Base-by-base conservation (phyloP, 2,329 filamentous ascomycete genomes). In the Sarocladiaceae sp. region DNA sequence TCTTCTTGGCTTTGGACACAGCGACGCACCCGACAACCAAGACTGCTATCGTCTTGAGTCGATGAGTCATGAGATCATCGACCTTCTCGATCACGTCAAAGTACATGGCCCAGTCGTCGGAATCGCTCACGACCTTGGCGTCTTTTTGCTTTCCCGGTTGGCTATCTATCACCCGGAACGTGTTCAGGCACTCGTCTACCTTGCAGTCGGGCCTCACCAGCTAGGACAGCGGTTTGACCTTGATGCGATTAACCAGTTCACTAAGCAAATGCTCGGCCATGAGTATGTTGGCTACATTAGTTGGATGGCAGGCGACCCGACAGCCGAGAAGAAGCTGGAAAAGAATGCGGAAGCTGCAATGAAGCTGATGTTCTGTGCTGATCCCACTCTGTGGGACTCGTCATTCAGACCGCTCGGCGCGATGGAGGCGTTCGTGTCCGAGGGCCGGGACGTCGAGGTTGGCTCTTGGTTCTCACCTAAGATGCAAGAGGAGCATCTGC, bases 51-150 rank as follows among this genome's bases (percentile, higher is more conserved):
- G 53, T 1, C 55, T 61, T 2, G 58, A 60, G 31, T 43, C 54
- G 0, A 56, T 65, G 46, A 51, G 60, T 3, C 53, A 58, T 24
- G 63, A 65, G 19, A 37, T 66, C 41, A 35, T 59, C 2, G 58
- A 64, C 11, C 52, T 68, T 1, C 54, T 68, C 0, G 53, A 52
- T 16, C 51, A 58, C 19, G 48, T 61, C 1, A 43, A 45, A 15
- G 53, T 68, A 55, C 0, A 59, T 60, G 6, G 10, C 10, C 32
- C 20, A 39, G 69, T 69, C 2, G 53, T 75, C n/a, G 74, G 72
- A 13, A 50, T 65, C 1, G 63, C 59, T 0, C 64, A 67, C 23
- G 64, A 67, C 24, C 58, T 64, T 37, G 61, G 61, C 1, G 54
- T 59, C 9, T 61, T 57, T 5, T 44, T 64, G 0, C 33, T 64